Conservation (phyloP, 2,329 filamentous ascomycete species). For the Rhynchosporium agropyri region DNA sequence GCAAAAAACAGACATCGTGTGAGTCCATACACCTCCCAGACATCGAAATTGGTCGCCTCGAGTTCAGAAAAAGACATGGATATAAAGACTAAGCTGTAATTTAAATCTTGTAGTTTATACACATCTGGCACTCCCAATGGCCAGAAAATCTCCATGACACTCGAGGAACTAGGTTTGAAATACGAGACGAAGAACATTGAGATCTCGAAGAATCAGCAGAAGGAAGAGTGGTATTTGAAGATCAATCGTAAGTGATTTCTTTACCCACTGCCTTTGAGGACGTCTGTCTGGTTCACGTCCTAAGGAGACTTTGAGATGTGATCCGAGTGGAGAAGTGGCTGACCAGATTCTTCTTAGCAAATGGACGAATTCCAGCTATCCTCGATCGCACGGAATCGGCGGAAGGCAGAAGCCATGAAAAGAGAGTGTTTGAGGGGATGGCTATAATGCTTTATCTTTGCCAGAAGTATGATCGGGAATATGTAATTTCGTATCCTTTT, state of each 20-base stretch:
- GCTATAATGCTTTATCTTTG: constrained; percentile 81
- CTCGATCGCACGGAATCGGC: constrained; percentile 67
- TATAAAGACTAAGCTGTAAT: background rate
- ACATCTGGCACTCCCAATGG: constrained; percentile 83
- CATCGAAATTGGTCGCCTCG: background rate
- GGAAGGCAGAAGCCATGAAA: constrained; percentile 61
- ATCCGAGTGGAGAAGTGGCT: background rate
- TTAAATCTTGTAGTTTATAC: constrained; percentile 63
- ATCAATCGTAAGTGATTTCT: constrained; percentile 63
- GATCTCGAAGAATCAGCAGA: constrained; percentile 73
- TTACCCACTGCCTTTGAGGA: too few relatives aligned
- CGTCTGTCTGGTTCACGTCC: background rate
- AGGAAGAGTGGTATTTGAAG: constrained; percentile 80
- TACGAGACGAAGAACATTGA: constrained; percentile 73
- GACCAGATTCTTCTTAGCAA: constrained; percentile 48
- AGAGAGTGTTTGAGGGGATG: constrained; percentile 79
- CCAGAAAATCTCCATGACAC: constrained; percentile 79
- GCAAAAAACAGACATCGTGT: constrained; percentile 56
- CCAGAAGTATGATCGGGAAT: constrained; percentile 74
- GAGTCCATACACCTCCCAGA: background rate
- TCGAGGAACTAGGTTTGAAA: constrained; percentile 78
- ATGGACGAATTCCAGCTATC: constrained; percentile 83
- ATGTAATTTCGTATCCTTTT: constrained; percentile 75
- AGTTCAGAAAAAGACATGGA: too few relatives aligned
- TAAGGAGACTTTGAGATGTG: background rate